These are phyloP conservation scores for Epichloe coenophiala DNA, from an alignment of 2,329 filamentous ascomycete genomes.

Conservation along the genomic window DNA sequence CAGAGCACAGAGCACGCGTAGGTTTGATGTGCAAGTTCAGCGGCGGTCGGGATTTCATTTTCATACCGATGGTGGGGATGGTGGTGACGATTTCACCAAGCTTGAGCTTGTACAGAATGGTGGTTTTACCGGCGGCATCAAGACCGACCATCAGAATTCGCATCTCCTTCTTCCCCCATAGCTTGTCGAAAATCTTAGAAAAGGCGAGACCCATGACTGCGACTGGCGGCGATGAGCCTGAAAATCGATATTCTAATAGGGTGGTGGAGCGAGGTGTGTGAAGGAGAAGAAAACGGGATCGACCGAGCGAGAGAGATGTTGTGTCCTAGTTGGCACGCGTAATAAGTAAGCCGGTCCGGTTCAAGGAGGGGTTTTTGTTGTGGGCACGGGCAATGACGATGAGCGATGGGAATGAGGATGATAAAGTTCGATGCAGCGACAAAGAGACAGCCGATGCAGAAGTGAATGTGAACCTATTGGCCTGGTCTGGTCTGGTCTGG, in stretches of 20 bases:
- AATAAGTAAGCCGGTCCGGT: constrained; percentile 14
- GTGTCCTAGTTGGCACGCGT: constrained; percentile 18
- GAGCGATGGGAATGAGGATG: not conserved
- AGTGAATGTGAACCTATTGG: not conserved
- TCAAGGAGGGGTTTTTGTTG: constrained; percentile 12
- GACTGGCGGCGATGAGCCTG: constrained; percentile 26
- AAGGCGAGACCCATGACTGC: constrained; percentile 94
- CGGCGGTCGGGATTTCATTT: constrained; percentile 5
- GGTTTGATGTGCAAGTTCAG: not conserved
- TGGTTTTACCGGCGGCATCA: constrained; percentile 99
- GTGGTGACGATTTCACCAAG: constrained; percentile 98
- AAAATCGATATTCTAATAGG: constrained; percentile 7
- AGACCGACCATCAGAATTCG: constrained; percentile 99
- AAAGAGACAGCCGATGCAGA: not conserved
- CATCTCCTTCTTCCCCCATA: constrained; percentile 99
- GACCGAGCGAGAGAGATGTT: constrained; percentile 8
- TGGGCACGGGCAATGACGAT: constrained; percentile 4
- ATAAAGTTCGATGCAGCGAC: not conserved
- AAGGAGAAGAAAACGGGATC: constrained; percentile 8
- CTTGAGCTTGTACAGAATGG: constrained; percentile 99
- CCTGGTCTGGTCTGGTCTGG: not conserved
- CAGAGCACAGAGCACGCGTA: not conserved
- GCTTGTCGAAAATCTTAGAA: constrained; percentile 89
- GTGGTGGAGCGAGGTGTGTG: constrained; percentile 4
- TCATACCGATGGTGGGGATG: constrained; percentile 90